Percentiles rank a stretch among this genome's conserved stretches.
These are phyloP conservation scores for Geranium brycei DNA, from an alignment of 345 rosid species.

Conservation along the genomic window DNA sequence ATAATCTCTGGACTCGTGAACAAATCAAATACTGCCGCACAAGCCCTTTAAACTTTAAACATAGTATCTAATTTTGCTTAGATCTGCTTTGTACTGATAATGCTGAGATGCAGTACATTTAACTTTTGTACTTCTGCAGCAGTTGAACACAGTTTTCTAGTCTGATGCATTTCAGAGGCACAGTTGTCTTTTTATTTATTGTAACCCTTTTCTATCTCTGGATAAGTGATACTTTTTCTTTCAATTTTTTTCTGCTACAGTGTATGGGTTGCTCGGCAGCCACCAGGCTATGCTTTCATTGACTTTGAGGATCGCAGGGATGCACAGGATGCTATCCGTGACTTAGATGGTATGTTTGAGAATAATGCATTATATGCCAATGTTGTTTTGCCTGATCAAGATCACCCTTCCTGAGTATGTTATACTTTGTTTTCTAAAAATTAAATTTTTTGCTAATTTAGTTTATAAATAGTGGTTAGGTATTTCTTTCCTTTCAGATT, in stretches of 20 bases:
- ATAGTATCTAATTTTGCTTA: too few relatives aligned
- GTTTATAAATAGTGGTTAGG: background rate
- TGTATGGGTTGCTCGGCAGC: constrained; percentile 95
- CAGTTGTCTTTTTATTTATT: background rate
- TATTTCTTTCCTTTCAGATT: too few relatives aligned
- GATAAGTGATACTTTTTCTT: background rate
- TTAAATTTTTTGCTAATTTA: background rate
- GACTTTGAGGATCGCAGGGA: constrained; percentile 79
- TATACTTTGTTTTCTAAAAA: too few relatives aligned
- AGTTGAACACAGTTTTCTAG: background rate
- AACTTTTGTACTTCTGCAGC: background rate
- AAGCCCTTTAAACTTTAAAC: too few relatives aligned
- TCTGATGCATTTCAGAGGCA: background rate
- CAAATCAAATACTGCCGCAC: too few relatives aligned
- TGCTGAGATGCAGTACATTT: background rate
- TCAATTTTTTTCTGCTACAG: constrained; percentile 19
- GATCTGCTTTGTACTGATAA: too few relatives aligned
- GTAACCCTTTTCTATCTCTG: background rate
- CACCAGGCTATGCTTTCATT: constrained; percentile 84
- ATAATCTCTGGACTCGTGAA: too few relatives aligned
- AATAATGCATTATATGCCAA: background rate
- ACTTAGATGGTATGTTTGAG: constrained; percentile 43
- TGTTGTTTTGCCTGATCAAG: too few relatives aligned
- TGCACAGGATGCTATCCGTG: constrained; percentile 76
- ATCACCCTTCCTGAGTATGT: background rate